Evolutionary conservation across 2,329 filamentous ascomycete genomes (phyloP).

Genomic region (Leptographium procerum): DNA sequence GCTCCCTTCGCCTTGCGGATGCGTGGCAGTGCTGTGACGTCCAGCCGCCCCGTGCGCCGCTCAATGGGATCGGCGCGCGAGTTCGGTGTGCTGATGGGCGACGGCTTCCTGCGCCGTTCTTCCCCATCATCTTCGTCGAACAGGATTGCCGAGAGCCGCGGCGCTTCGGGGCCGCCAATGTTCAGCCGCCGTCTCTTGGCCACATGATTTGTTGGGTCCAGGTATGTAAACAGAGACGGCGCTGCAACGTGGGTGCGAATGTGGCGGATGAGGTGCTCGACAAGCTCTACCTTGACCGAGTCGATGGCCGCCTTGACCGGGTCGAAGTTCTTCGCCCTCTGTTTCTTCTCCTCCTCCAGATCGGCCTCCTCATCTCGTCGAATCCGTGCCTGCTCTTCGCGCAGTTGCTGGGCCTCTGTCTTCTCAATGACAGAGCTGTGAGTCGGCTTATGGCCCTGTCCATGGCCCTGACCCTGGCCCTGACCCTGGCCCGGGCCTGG

Average conservation of each 20-base stretch:
- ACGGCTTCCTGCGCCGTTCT: slow-evolving; percentile 33
- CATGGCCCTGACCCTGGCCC: slow-evolving; percentile 22
- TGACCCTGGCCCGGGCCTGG: slow-evolving; percentile 12
- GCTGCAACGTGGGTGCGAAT: slow-evolving; percentile 80
- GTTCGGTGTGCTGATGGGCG: slow-evolving; percentile 53
- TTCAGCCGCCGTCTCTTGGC: slow-evolving; percentile 72
- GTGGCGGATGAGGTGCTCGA: slow-evolving; percentile 77
- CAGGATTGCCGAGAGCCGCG: slow-evolving; percentile 33
- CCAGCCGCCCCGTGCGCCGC: slow-evolving; percentile 43
- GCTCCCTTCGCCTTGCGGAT: slow-evolving; percentile 59
- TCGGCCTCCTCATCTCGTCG: slow-evolving; percentile 69
- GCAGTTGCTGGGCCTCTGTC: slow-evolving; percentile 32
- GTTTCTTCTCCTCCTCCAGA: slow-evolving; percentile 79
- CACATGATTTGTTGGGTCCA: slow-evolving; percentile 71
- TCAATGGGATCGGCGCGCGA: slow-evolving; percentile 51
- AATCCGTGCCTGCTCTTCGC: slow-evolving; percentile 53
- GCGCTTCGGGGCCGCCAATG: slow-evolving; percentile 55
- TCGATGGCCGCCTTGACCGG: slow-evolving; percentile 78
- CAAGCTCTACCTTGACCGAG: slow-evolving; percentile 67
- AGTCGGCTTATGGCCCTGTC: slow-evolving; percentile 11
- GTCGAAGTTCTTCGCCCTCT: slow-evolving; percentile 78
- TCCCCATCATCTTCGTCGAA: slow-evolving; percentile 45
- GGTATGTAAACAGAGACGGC: slow-evolving; percentile 65
- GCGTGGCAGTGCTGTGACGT: slow-evolving; percentile 57
- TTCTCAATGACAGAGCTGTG: slow-evolving; percentile 6